phyloP scores from a whole-genome alignment of 371 early-diverging fungal species.

The Mortierella sp. region DNA sequence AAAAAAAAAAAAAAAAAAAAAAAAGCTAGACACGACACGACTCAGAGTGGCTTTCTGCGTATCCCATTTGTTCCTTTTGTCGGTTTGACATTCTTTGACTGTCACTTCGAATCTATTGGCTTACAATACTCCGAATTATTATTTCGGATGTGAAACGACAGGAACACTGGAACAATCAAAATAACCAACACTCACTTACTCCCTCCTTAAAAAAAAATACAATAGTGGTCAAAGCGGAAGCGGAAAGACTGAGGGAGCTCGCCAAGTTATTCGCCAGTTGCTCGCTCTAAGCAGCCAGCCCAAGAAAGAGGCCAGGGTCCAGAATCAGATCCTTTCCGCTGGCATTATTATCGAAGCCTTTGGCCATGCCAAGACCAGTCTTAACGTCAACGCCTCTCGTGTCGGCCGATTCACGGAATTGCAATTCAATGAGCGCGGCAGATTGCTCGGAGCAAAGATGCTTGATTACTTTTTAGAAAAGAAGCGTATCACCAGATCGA shows the following conservation, averaged over 20 bases:
- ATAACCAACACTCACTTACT: not conserved
- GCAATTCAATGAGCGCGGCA: conserved; percentile 90
- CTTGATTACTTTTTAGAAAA: conserved; percentile 95
- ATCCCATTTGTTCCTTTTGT: too few species aligned
- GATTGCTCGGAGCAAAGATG: conserved; percentile 90
- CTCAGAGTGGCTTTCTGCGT: too few species aligned
- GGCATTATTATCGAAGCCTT: conserved; percentile 86
- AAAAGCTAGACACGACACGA: not conserved
- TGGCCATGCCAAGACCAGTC: conserved; percentile 83
- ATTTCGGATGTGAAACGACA: too few species aligned
- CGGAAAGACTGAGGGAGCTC: conserved; percentile 88
- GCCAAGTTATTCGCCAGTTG: conserved; percentile 76
- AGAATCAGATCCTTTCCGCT: conserved; percentile 78
- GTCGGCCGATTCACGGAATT: conserved; percentile 93
- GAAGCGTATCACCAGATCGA: conserved; percentile 71
- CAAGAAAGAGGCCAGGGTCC: conserved; percentile 86
- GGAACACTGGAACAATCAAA: not conserved
- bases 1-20: too few species aligned
- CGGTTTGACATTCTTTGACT: too few species aligned
- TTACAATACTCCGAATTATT: too few species aligned
- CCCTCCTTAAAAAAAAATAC: not conserved
- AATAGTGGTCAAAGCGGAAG: conserved; percentile 91
- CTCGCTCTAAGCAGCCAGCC: conserved; percentile 62
- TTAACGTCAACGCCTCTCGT: conserved; percentile 87
- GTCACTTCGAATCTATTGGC: too few species aligned